These are phyloP conservation scores for Mycena amicta DNA, from an alignment of 768 basidiomycete genomes.

Conservation along the genomic window DNA sequence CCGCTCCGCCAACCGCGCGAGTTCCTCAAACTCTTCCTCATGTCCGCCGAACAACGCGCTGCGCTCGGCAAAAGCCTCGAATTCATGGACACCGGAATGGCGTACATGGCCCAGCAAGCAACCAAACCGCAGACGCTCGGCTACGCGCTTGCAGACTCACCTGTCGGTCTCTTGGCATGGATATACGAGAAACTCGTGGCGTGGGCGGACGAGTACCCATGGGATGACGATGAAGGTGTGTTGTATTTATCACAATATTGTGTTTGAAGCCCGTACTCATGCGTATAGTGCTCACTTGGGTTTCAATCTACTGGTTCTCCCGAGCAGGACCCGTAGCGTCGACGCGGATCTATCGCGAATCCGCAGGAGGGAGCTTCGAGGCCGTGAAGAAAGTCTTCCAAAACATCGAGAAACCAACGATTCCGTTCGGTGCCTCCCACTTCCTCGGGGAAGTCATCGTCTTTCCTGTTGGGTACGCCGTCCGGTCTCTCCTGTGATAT, in stretches of 20 bases:
- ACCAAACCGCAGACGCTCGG: constrained; percentile 58
- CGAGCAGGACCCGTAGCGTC: constrained; percentile 60
- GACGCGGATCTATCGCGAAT: constrained; percentile 61
- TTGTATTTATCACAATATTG: neutral
- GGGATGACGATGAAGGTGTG: constrained; percentile 59
- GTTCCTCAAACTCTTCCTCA: constrained; percentile 4
- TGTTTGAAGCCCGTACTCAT: neutral
- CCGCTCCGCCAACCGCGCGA: neutral
- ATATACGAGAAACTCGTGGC: constrained; percentile 54
- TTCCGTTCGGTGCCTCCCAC: constrained; percentile 52
- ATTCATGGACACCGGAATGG: constrained; percentile 27
- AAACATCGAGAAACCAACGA: constrained; percentile 10
- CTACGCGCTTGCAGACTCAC: constrained; percentile 59
- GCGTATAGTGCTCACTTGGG: constrained; percentile 54
- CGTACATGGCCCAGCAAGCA: constrained; percentile 43
- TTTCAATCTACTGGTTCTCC: constrained; percentile 63
- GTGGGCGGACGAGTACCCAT: constrained; percentile 56
- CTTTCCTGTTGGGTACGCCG: neutral
- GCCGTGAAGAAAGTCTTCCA: neutral
- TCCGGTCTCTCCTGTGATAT: neutral
- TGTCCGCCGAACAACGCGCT: constrained; percentile 32
- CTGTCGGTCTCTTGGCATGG: constrained; percentile 57
- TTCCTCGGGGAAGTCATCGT: constrained; percentile 55
- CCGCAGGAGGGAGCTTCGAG: constrained; percentile 5
- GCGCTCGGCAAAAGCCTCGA: constrained; percentile 34